These are phyloP conservation scores for Apocynum venetum DNA, from an alignment of 257 asterid genomes.

Conservation along the genomic window DNA sequence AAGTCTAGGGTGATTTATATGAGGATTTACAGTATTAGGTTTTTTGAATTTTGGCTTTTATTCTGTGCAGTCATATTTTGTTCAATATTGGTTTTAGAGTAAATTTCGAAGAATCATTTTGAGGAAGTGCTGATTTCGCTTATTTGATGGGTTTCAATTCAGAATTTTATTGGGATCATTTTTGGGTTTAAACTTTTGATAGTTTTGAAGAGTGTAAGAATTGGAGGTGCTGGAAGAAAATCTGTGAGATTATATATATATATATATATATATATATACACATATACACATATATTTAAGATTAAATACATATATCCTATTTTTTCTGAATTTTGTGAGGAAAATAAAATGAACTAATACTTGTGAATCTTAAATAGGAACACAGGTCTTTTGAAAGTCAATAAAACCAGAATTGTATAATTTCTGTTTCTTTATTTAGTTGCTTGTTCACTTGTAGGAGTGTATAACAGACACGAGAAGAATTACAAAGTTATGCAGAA, in stretches of 20 bases:
- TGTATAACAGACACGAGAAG: background rate
- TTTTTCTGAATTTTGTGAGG: too few relatives aligned
- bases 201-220: background rate
- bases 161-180: background rate
- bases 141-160: background rate
- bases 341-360: too few relatives aligned
- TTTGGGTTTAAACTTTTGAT: background rate
- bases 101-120: background rate
- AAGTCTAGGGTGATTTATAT: background rate
- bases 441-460: background rate
- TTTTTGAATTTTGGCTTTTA: background rate
- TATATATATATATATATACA: too few relatives aligned
- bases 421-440: too few relatives aligned
- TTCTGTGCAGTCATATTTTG: background rate
- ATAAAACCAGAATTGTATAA: too few relatives aligned
- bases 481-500: slow-evolving; percentile 19
- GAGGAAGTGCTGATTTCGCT: background rate
- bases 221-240: slow-evolving; percentile 7
- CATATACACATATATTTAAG: too few relatives aligned
- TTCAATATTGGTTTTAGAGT: background rate
- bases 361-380: too few relatives aligned
- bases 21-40: slow-evolving; percentile 6
- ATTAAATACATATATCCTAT: too few relatives aligned
- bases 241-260: slow-evolving; percentile 31
- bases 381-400: too few relatives aligned